Conservation (phyloP, 768 basidiomycete species). For the Lactarius vividus region DNA sequence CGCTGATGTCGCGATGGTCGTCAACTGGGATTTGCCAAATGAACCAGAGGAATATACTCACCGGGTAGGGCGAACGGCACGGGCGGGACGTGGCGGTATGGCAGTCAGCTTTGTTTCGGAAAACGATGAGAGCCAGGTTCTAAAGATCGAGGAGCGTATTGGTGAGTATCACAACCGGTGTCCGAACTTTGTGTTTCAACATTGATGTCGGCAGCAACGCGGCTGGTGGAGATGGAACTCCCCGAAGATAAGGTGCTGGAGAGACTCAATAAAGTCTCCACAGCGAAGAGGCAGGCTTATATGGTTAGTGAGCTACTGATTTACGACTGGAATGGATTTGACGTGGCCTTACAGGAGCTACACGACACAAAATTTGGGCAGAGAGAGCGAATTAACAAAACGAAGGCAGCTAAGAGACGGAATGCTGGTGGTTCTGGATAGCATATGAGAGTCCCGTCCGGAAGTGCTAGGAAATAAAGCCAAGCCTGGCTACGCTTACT, state of each 20-base stretch:
- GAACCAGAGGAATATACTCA: constrained; percentile 95
- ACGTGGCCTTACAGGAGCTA: constrained; percentile 55
- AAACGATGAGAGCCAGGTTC: constrained; percentile 79
- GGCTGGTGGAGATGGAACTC: constrained; percentile 68
- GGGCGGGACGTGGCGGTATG: constrained; percentile 84
- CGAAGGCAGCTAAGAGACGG: constrained; percentile 43
- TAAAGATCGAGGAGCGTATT: constrained; percentile 83
- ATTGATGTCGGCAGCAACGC: constrained; percentile 42
- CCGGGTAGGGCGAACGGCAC: constrained; percentile 90
- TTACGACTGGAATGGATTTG: constrained; percentile 6
- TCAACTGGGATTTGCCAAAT: constrained; percentile 95
- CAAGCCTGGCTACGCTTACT: no score
- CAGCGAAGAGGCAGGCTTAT: constrained; percentile 87
- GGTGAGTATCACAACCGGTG: constrained; percentile 47
- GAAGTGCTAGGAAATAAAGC: not conserved
- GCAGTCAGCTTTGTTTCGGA: constrained; percentile 96
- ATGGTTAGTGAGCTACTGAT: constrained; percentile 62
- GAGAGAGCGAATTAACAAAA: constrained; percentile 77
- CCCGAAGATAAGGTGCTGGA: constrained; percentile 82
- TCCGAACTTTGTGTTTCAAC: not conserved
- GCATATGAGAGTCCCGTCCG: not conserved
- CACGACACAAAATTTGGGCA: constrained; percentile 88
- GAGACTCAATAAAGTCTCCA: constrained; percentile 83
- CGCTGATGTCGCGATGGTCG: constrained; percentile 91
- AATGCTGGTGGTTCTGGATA: not conserved